Evolutionary conservation across 139 green algal genomes (phyloP).

Genomic region (Trebouxia sp.): DNA sequence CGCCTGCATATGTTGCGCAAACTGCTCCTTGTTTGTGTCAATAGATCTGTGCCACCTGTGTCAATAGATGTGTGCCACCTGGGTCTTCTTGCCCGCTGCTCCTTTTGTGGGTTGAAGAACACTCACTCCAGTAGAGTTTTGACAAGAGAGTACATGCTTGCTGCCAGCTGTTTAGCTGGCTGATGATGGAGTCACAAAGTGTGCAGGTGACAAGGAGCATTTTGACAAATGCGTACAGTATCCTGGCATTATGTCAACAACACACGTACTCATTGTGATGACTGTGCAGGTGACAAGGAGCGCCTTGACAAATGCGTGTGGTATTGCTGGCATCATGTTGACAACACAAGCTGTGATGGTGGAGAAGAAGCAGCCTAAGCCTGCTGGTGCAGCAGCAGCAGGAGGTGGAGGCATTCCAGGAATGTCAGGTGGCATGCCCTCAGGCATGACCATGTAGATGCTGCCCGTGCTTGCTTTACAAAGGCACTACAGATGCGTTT

Average conservation of each 20-base stretch:
- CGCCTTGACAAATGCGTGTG: conserved; percentile 87
- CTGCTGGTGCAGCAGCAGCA: not conserved
- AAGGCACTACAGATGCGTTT: not conserved
- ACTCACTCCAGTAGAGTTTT: too few relatives aligned
- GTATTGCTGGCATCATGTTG: conserved; percentile 98
- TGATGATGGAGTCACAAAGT: not conserved
- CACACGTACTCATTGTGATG: conserved; percentile 41
- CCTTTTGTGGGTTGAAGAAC: too few relatives aligned
- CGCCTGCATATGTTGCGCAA: too few relatives aligned
- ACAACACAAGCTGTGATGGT: conserved; percentile 98
- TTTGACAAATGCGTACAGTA: too few relatives aligned
- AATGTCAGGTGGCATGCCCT: conserved; percentile 71
- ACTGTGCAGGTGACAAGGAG: conserved; percentile 76
- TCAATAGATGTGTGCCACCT: too few relatives aligned
- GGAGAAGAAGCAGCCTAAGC: conserved; percentile 67
- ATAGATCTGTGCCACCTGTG: too few relatives aligned
- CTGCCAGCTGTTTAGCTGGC: not conserved
- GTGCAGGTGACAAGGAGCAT: conserved; percentile 76
- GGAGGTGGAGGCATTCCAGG: not conserved
- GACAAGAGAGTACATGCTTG: too few relatives aligned
- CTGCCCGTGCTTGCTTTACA: not conserved
- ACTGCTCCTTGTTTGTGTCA: too few relatives aligned
- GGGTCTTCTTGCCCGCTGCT: too few relatives aligned
- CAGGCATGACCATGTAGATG: conserved; percentile 79
- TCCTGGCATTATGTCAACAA: conserved; percentile 49